Evolutionary conservation across 176 grass and related monocot species (phyloP), one percentile per base, ranked within the genome.

Genomic region (Melocanna baccifera): DNA sequence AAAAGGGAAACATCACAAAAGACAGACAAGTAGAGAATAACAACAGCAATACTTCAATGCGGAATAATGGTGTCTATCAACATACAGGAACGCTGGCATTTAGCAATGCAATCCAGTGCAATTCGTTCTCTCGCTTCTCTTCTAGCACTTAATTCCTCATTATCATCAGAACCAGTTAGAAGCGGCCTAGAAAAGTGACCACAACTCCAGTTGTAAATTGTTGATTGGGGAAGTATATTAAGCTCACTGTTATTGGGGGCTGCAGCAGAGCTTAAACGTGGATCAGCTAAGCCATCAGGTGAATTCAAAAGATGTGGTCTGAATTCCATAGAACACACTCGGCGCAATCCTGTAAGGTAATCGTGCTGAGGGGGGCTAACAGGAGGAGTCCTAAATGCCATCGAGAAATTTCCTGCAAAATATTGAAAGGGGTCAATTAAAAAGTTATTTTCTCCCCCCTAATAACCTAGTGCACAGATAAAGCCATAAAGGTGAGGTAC

Each of bases 161-260:
- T 99, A 64, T 96, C 96, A 69, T 99, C 93, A 89, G 83, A 79
- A 50, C 79, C 67, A 25, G 74, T 90, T 82, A 94, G 85, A 88
- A 99, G 93, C n/a, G 96, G 96, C 83, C 88, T 94, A 50, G 96
- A 92, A 75, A 99, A 99, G 87, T 99, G 96, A 67, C 96, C 91
- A 81, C 96, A 99, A 68, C 96, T 99, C 96, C 96, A 99, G 74
- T 87, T 99, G 85, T 96, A 99, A 72, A 99, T 96, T 85, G 81
- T 89, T 74, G 93, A 96, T 65, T 94, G 93, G 26, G 91, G 88
- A 66, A 88, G 70, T 73, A 91, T 79, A 73, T 82, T 76, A 64
- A 82, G 83, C 78, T 92, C 93, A 64, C 82, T 79, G 85, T 86
- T 82, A 62, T 68, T 92, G 71, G 78, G 89, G 40, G 86, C 39